Percentiles rank a stretch among this genome's conserved stretches.
Evolutionary conservation across 768 basidiomycete genomes (phyloP).

Genomic region (Tulasnella sp.): DNA sequence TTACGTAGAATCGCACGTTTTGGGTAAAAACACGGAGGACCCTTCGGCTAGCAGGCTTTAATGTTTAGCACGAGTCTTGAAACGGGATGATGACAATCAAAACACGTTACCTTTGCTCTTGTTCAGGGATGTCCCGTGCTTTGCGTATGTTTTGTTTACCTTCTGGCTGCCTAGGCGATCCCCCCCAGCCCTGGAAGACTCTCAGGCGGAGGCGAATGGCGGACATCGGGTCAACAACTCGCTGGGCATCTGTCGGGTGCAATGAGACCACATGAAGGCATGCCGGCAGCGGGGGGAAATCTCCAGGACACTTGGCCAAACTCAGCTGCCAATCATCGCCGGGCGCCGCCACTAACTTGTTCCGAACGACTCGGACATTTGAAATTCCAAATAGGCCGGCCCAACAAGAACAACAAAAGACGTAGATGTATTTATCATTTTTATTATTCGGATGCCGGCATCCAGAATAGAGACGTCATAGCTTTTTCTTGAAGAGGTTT

Average conservation of each 20-base stretch:
- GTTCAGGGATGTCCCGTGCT: background rate
- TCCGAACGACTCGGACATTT: background rate
- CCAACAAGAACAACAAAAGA: background rate
- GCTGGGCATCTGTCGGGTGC: too few species aligned
- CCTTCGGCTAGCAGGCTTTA: slow-evolving; percentile 1
- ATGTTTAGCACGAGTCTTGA: background rate
- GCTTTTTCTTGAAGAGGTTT: background rate
- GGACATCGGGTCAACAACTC: background rate
- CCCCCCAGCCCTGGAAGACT: background rate
- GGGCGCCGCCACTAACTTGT: background rate
- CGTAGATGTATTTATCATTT: background rate
- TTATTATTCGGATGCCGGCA: background rate
- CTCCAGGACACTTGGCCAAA: background rate
- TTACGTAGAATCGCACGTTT: background rate
- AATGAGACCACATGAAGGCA: background rate
- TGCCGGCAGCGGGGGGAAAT: background rate
- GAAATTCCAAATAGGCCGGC: background rate
- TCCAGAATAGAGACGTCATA: background rate
- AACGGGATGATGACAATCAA: background rate
- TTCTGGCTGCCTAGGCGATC: slow-evolving; percentile 6
- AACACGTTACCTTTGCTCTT: background rate
- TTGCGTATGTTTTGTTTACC: background rate
- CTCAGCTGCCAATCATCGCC: background rate
- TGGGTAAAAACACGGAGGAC: background rate
- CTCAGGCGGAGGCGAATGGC: background rate